phyloP scores from a whole-genome alignment of 176 grass and related monocot genomes.

The Triticum aestivum region IWGSC_CS_RefSeq_v2.1 NC_057812.1:470839830-470840329 shows the following conservation, averaged over 20 bases:
- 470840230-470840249: neutral
- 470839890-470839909: neutral
- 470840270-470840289: neutral
- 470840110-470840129: neutral
- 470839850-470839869: neutral
- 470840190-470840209: neutral
- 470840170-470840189: neutral
- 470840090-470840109: slow-evolving; percentile 13
- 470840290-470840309: neutral
- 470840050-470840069: neutral
- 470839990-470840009: neutral
- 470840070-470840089: neutral
- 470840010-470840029: neutral
- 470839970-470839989: neutral
- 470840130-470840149: neutral
- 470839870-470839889: neutral
- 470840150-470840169: neutral
- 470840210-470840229: neutral
- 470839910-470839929: neutral
- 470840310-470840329: neutral
- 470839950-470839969: neutral
- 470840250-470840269: neutral
- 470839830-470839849: neutral
- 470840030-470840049: no score
- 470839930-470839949: neutral